A percentile compares a stretch with the other conserved stretches of the same genome.
phyloP scores from a whole-genome alignment of 345 rosid genomes.

The Raphanus raphanistrum region DNA sequence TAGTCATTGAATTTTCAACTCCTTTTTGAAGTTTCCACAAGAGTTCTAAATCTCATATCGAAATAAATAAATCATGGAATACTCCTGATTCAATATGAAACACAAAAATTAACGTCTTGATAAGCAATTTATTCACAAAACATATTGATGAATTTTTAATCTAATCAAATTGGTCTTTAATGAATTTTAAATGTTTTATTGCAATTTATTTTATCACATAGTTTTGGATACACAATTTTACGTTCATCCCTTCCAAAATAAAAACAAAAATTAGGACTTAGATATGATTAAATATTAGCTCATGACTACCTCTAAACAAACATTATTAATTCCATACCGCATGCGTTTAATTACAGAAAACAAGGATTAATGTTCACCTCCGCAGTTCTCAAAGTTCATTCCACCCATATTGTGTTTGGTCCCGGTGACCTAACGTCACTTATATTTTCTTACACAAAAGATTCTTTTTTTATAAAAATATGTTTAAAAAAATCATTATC shows the following conservation, averaged over 20 bases:
- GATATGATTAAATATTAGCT: not conserved
- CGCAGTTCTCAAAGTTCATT: not conserved
- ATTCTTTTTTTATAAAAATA: conserved; percentile 37
- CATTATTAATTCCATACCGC: not conserved
- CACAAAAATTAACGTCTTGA: not conserved
- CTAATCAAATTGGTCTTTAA: not conserved
- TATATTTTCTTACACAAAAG: conserved; percentile 30
- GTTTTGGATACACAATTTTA: not conserved
- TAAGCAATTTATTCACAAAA: not conserved
- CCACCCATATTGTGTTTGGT: conserved; percentile 22
- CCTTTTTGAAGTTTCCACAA: not conserved
- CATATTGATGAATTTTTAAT: not conserved
- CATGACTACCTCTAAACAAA: not conserved
- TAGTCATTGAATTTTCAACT: too few relatives aligned
- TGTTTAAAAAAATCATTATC: not conserved
- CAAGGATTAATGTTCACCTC: conserved; percentile 3
- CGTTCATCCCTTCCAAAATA: not conserved
- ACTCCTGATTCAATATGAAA: not conserved
- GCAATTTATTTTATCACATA: not conserved
- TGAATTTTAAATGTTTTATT: not conserved
- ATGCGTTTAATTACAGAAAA: conserved; percentile 3
- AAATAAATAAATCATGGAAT: not conserved
- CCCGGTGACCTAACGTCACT: conserved; percentile 27
- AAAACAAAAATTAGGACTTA: not conserved
- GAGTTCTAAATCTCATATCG: not conserved